Evolutionary conservation across 1,284 basidiomycete species (phyloP), one percentile per base, ranked within the genome.

Genomic region (Pholiota adiposa): DNA sequence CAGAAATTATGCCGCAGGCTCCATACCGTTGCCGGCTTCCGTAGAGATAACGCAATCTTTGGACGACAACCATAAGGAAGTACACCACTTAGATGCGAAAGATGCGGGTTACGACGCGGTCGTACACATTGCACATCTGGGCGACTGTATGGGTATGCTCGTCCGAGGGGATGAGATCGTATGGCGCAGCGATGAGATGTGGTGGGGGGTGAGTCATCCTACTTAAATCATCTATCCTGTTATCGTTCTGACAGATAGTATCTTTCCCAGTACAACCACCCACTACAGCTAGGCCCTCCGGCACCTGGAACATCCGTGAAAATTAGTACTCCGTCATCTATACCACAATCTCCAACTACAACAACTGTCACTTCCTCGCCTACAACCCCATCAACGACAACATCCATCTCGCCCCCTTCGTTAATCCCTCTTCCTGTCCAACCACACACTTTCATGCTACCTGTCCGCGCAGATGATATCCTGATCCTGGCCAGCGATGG

Each of bases 141-240:
- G 96, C 19, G 96, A 98, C 73, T 97, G 94, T 71, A 89, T 91
- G 82, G 87, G 92, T 21, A 89, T 94, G 82, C 81, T 97, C 41
- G 86, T 97, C 27, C 84, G 94, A 5, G 83, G 84, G 3, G 89
- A 91, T 14, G 81, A 88, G 62, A 84, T 97, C 41, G 86, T 90
- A 2, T 97, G 96, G 87, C 83, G 95, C 41, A 93, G 89, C 48
- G 86, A 93, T 57, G 96, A 98, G 76, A 97, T 97, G 90, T 96
- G 96, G 86, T 96, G 95, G 83, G 81, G 78, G 34, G 85, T 87
- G 69, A 73, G 84, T 79, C 34, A 43, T 38, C 14, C 31, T 48
- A 25, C 31, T 51, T 51, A 11, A n/a, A 8, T 23, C 34, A 9
- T 44, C 19, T 48, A 54, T 23, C 21, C 16, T 21, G 36, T 48